Conservation (phyloP, 495 filamentous ascomycete species). For the Oleoguttula mirabilis region DNA sequence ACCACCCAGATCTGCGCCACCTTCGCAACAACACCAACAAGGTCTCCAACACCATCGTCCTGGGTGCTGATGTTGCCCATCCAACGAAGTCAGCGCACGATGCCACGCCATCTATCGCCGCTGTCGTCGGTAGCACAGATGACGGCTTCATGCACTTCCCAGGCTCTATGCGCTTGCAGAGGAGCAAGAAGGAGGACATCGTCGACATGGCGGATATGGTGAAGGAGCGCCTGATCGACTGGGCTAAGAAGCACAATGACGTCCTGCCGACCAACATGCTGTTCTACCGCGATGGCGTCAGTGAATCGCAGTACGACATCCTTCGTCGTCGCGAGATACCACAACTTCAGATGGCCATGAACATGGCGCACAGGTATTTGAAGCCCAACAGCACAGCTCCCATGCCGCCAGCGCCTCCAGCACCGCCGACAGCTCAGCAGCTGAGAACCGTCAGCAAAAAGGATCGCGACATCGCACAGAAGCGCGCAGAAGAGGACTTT, state of each 20-base stretch:
- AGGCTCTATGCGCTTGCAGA: conserved; percentile 16
- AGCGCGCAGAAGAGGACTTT: too few species aligned
- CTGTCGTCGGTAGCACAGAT: conserved; percentile 14
- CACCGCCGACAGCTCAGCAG: too few species aligned
- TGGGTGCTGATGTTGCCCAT: conserved; percentile 20
- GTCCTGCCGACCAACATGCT: conserved; percentile 7
- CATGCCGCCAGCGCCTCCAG: too few species aligned
- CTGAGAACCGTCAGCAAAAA: too few species aligned
- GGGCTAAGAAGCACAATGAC: background rate
- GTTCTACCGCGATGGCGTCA: conserved; percentile 20
- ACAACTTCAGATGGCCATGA: background rate
- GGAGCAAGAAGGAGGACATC: conserved; percentile 8
- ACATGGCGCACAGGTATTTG: conserved; percentile 1
- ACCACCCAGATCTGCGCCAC: background rate
- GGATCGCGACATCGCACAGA: too few species aligned
- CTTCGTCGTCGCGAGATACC: conserved; percentile 9
- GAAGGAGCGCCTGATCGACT: conserved; percentile 9
- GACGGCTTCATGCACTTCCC: conserved; percentile 7
- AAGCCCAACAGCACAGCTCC: background rate
- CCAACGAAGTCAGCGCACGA: background rate
- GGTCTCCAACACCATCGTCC: conserved; percentile 8
- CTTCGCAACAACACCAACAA: background rate
- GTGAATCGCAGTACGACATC: conserved; percentile 12
- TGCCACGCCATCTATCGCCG: conserved; percentile 13
- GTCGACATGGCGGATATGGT: conserved; percentile 13